Conservation (phyloP, 352 stramenopile genomes). For the Pythium vanterpoolii region DNA sequence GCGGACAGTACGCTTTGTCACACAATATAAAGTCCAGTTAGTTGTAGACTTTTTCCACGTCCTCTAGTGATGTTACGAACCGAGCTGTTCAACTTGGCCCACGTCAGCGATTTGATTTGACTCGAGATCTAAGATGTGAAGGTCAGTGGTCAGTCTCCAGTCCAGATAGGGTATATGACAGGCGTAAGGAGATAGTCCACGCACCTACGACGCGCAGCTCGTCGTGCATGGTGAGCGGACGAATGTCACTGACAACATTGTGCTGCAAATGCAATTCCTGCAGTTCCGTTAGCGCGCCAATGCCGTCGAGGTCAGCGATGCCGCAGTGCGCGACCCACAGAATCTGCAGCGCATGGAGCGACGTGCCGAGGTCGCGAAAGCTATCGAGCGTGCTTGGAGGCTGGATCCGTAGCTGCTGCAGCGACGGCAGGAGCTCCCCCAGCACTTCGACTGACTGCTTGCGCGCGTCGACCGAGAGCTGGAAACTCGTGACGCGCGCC, state of each 20-base stretch:
- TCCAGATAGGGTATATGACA: background rate
- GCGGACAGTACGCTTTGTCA: constrained; percentile 51
- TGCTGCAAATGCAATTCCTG: constrained; percentile 74
- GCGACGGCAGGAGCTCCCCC: constrained; percentile 66
- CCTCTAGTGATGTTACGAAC: constrained; percentile 21
- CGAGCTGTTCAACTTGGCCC: constrained; percentile 74
- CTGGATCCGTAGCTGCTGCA: constrained; percentile 62
- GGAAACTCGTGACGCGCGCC: constrained; percentile 42
- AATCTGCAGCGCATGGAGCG: constrained; percentile 56
- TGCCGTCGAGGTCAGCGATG: constrained; percentile 82
- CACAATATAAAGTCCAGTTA: background rate
- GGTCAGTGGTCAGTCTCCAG: background rate
- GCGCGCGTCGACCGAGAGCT: constrained; percentile 67
- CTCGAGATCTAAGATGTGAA: constrained; percentile 58
- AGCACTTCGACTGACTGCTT: constrained; percentile 84
- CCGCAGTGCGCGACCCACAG: constrained; percentile 63
- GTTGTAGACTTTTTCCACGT: background rate
- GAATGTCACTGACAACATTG: constrained; percentile 81
- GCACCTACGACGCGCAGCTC: constrained; percentile 71
- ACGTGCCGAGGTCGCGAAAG: constrained; percentile 84
- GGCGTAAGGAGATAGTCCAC: background rate
- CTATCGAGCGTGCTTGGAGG: constrained; percentile 56
- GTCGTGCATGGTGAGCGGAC: constrained; percentile 82
- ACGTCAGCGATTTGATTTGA: constrained; percentile 70
- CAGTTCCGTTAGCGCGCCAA: constrained; percentile 72